Percentiles rank a stretch among this genome's conserved stretches.
These are phyloP conservation scores for Cladophialophora exuberans DNA, from an alignment of 2,329 filamentous ascomycete species.

Conservation along the genomic window DNA sequence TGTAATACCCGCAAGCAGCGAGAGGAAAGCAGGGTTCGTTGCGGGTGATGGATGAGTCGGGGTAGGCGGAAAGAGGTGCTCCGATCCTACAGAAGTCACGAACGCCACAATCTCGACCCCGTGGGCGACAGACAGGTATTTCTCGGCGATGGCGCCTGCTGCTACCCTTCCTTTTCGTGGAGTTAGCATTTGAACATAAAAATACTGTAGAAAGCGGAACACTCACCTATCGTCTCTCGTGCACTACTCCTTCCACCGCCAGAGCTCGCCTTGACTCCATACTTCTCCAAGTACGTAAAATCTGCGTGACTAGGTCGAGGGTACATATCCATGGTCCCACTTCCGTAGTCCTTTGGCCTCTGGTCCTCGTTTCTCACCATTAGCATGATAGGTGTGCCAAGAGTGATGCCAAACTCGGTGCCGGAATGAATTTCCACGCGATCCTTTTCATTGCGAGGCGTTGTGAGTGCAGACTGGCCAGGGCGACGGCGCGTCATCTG, in stretches of 20 bases:
- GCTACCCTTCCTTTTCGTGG: conserved; percentile 72
- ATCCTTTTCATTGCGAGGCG: conserved; percentile 91
- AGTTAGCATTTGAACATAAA: conserved; percentile 4
- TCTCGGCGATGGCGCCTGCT: conserved; percentile 89
- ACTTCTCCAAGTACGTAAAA: conserved; percentile 97
- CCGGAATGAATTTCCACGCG: conserved; percentile 89
- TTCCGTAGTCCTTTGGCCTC: conserved; percentile 86
- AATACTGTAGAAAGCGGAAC: background rate
- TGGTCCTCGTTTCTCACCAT: conserved; percentile 91
- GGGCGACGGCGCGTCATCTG: conserved; percentile 90
- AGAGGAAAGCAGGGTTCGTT: conserved; percentile 78
- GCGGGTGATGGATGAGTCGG: conserved; percentile 29
- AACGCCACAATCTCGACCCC: conserved; percentile 91
- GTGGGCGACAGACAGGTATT: conserved; percentile 80
- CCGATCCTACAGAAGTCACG: conserved; percentile 79
- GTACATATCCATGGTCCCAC: conserved; percentile 82
- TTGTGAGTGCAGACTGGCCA: conserved; percentile 87
- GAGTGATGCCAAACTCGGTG: conserved; percentile 83
- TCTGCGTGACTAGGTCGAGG: conserved; percentile 92
- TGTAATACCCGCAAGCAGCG: conserved; percentile 71
- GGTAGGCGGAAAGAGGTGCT: conserved; percentile 65
- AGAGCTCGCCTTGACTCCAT: conserved; percentile 87
- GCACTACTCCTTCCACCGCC: conserved; percentile 90
- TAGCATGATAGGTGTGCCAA: conserved; percentile 89
- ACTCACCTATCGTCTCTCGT: conserved; percentile 84